phyloP scores from a whole-genome alignment of 2,329 filamentous ascomycete genomes.

The Acephala macrosclerotiorum region DNA sequence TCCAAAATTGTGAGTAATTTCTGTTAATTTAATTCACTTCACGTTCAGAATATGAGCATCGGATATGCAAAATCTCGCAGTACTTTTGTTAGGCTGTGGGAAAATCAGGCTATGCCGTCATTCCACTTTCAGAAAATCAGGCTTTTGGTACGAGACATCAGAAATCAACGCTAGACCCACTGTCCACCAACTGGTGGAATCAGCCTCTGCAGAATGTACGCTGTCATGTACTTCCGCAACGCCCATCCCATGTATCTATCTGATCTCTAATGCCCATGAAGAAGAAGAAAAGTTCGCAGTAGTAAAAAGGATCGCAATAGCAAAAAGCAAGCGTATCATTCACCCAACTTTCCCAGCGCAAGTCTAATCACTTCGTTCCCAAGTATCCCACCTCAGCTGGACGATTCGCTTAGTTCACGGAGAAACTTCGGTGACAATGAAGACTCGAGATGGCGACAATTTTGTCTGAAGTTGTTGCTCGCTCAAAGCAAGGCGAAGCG shows the following conservation, averaged over 20 bases:
- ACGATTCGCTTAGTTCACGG: neutral
- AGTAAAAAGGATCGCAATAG: neutral
- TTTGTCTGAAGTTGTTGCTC: neutral
- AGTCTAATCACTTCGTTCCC: neutral
- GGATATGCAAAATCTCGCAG: neutral
- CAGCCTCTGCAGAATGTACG: neutral
- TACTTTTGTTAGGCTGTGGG: neutral
- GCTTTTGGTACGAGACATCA: neutral
- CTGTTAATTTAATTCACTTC: neutral
- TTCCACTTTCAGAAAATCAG: no score
- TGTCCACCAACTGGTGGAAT: neutral
- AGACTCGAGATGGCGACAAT: neutral
- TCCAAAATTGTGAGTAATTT: no score
- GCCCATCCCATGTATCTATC: neutral
- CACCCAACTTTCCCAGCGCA: neutral
- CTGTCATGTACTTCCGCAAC: neutral
- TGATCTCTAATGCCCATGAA: neutral
- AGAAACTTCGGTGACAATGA: neutral
- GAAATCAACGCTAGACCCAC: neutral
- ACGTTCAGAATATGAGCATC: neutral
- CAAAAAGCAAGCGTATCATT: neutral
- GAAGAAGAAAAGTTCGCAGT: neutral
- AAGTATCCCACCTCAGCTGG: neutral
- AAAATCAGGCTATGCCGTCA: no score
- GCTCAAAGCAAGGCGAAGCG: slow-evolving; percentile 26